Evolutionary conservation across 129 eudicot species (phyloP).

Genomic region (Erigeron canadensis): DNA sequence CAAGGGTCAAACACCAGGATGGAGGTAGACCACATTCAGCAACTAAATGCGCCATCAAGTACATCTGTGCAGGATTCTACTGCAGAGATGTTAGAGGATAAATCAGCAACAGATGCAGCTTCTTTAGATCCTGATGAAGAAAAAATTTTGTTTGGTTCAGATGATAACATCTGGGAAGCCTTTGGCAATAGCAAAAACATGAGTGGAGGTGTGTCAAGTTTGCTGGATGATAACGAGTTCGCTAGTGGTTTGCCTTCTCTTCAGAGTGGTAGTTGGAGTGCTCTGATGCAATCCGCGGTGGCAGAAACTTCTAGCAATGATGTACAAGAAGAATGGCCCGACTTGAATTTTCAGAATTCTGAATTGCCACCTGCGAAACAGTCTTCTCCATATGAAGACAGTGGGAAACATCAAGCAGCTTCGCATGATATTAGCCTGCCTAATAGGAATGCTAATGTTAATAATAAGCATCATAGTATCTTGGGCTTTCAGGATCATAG

Average conservation of each 20-base stretch:
- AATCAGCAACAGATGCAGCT: constrained; percentile 37
- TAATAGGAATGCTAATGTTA: constrained; percentile 9
- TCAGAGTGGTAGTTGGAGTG: constrained; percentile 98
- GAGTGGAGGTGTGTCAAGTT: constrained; percentile 40
- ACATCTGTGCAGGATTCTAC: constrained; percentile 34
- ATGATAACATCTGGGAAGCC: constrained; percentile 87
- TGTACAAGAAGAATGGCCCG: constrained; percentile 64
- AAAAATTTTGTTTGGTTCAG: constrained; percentile 84
- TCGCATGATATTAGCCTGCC: constrained; percentile 31
- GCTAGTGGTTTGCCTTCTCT: constrained; percentile 55
- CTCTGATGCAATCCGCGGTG: constrained; percentile 98
- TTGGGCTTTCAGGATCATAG: constrained; percentile 38
- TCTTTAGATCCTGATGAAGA: constrained; percentile 83
- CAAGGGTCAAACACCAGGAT: constrained; percentile 44
- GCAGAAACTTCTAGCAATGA: constrained; percentile 77
- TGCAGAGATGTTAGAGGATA: constrained; percentile 39
- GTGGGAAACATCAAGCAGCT: constrained; percentile 36
- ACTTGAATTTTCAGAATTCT: constrained; percentile 45
- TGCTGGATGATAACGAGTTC: constrained; percentile 49
- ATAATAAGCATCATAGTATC: constrained; percentile 31
- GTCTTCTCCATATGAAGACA: constrained; percentile 30
- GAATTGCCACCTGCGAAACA: constrained; percentile 33
- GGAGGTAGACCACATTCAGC: constrained; percentile 44
- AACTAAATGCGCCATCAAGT: constrained; percentile 38
- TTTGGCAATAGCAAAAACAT: constrained; percentile 54